Base-by-base conservation (phyloP, 1,284 basidiomycete species). In the Ustilago cynodontis region DNA sequence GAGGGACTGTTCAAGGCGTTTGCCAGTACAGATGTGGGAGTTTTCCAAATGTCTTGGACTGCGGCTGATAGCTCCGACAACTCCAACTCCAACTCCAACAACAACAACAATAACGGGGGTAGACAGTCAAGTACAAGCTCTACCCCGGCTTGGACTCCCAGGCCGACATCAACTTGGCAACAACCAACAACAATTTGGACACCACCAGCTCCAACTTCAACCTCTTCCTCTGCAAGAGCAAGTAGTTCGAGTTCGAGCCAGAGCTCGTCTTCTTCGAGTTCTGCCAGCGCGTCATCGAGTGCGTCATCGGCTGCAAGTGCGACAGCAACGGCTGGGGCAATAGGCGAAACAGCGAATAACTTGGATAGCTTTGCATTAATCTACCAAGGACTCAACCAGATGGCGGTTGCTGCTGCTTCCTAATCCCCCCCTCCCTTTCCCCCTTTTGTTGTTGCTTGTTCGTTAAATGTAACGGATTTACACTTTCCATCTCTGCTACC, bases 1-100 rank as follows among this genome's bases (percentile, higher is more conserved):
- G 82, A 86, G 3, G 89, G 90, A 35, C 89, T 97, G 43, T 97
- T 97, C 87, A 41, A 20, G 13, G 61, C 66, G 7, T 74, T 82
- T 37, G 66, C 69, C 3, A 75, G 62, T 59, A 35, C 76, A 2
- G 59, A 29, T 29, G 26, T 59, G 8, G 81, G 81, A 33, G 71
- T 78, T 18, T 79, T 83, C 53, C 54, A 82, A 18, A 81, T 83
- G 76, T 47, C 37, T 33, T 83, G 81, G 81, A 60, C 56, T n/a
- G 49, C 52, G 6, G 63, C 54, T 4, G 71, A 66, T 43, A 66
- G 63, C 4, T 14, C 22, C n/a, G 51, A 60, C 26, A 62, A 59
- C 49, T 59, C 59, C 51, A 62, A n/a, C n/a, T n/a, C n/a, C n/a
- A n/a, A n/a, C n/a, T n/a, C n/a, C n/a, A n/a, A 60, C 52, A 55